Conservation (phyloP, 2,329 filamentous ascomycete genomes). For the Magnaporthales sp. region DNA sequence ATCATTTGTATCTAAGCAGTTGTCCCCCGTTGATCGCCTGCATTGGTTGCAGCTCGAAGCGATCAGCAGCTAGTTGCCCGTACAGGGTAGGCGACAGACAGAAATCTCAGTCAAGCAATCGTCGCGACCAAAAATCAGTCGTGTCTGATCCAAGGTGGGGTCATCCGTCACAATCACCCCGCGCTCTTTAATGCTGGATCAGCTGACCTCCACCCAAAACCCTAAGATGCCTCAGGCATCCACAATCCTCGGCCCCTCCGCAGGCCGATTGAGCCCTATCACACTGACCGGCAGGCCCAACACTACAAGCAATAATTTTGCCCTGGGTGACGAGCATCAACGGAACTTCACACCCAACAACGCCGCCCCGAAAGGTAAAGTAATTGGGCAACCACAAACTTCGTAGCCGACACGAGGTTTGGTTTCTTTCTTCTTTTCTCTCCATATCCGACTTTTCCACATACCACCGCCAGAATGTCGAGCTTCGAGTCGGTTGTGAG, state of each 20-base stretch:
- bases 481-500: conserved; percentile 65
- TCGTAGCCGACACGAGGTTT: conserved; percentile 15
- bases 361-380: conserved; percentile 4
- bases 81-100: background rate
- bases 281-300: background rate
- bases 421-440: conserved; percentile 10
- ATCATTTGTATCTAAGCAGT: background rate
- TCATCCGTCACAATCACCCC: background rate
- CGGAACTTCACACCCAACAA: conserved; percentile 8
- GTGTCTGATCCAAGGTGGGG: background rate
- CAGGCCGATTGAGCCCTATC: conserved; percentile 5
- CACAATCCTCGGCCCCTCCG: background rate
- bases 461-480: conserved; percentile 43
- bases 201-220: conserved; percentile 2
- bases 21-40: background rate
- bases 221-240: conserved; percentile 5
- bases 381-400: conserved; percentile 9
- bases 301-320: conserved; percentile 6
- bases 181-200: background rate
- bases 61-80: background rate
- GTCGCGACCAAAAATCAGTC: background rate
- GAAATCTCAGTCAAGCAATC: background rate
- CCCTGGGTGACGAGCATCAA: conserved; percentile 5
- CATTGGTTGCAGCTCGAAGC: background rate
- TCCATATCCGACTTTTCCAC: background rate